Percentiles rank a stretch among this genome's conserved stretches.
Evolutionary conservation across 2,329 filamentous ascomycete species (phyloP).

Genomic region (Colletotrichum limetticola): DNA sequence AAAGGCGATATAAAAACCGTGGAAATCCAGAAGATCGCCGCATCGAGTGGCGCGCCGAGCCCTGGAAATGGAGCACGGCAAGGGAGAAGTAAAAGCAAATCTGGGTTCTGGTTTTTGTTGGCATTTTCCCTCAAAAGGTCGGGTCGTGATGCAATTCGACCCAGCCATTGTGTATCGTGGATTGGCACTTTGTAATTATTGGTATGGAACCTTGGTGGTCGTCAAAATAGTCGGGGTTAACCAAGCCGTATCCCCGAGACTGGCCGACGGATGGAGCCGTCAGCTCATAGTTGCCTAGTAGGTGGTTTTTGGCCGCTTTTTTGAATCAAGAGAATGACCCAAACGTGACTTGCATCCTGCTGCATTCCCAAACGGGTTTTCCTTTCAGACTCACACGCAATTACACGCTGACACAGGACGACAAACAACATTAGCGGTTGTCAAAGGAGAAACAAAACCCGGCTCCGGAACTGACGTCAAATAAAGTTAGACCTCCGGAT

Average conservation of each 20-base stretch:
- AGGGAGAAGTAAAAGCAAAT: neutral
- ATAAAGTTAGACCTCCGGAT: neutral
- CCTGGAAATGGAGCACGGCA: neutral
- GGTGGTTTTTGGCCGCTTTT: neutral
- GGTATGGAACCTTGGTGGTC: neutral
- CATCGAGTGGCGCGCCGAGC: neutral
- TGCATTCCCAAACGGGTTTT: neutral
- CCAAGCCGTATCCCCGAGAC: conserved; percentile 14
- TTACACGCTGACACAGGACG: neutral
- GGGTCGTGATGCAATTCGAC: conserved; percentile 33
- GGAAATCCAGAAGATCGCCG: no score
- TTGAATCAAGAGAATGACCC: neutral
- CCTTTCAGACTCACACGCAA: neutral
- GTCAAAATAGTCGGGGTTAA: conserved; percentile 16
- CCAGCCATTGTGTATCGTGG: neutral
- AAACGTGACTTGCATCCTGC: neutral
- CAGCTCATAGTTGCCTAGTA: conserved; percentile 20
- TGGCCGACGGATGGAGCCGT: conserved; percentile 12
- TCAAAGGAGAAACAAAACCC: no score
- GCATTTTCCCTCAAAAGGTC: neutral
- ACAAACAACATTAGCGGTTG: neutral
- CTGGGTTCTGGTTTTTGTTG: neutral
- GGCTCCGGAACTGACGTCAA: neutral
- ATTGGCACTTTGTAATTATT: neutral
- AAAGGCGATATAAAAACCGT: neutral